These are phyloP conservation scores for Quercus wislizeni DNA, from an alignment of 306 rosid species.

Conservation along the genomic window DNA sequence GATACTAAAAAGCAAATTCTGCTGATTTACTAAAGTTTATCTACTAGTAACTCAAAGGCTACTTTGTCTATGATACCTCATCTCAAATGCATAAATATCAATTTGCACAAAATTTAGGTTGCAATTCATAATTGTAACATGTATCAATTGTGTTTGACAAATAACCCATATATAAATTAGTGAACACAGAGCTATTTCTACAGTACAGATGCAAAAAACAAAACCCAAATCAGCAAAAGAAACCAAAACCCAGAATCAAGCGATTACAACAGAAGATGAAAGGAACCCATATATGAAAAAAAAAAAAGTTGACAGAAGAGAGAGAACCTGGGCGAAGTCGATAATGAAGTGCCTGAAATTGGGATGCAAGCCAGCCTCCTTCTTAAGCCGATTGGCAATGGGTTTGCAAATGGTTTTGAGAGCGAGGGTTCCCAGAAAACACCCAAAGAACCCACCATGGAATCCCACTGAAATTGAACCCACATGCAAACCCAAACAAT, in stretches of 20 bases:
- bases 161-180: background rate
- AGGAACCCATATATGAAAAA: background rate
- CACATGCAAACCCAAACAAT: too few relatives aligned
- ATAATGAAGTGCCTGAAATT: slow-evolving; percentile 36
- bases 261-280: too few relatives aligned
- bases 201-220: background rate
- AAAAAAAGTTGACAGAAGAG: background rate
- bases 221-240: background rate
- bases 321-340: slow-evolving; percentile 40
- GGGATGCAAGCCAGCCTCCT: slow-evolving; percentile 47
- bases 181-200: background rate
- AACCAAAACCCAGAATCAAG: background rate
- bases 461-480: too few relatives aligned
- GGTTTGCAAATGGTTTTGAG: slow-evolving; percentile 53
- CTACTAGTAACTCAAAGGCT: too few relatives aligned
- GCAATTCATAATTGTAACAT: background rate
- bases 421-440: slow-evolving; percentile 32
- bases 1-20: too few relatives aligned
- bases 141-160: background rate
- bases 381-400: slow-evolving; percentile 42
- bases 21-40: too few relatives aligned
- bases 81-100: background rate
- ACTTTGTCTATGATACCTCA: too few relatives aligned
- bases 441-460: too few relatives aligned
- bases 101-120: background rate